Percentiles rank a stretch among this genome's conserved stretches.
phyloP scores from a whole-genome alignment of 805 yeast genomes.

The Saccharomycopsis guyanensis region DNA sequence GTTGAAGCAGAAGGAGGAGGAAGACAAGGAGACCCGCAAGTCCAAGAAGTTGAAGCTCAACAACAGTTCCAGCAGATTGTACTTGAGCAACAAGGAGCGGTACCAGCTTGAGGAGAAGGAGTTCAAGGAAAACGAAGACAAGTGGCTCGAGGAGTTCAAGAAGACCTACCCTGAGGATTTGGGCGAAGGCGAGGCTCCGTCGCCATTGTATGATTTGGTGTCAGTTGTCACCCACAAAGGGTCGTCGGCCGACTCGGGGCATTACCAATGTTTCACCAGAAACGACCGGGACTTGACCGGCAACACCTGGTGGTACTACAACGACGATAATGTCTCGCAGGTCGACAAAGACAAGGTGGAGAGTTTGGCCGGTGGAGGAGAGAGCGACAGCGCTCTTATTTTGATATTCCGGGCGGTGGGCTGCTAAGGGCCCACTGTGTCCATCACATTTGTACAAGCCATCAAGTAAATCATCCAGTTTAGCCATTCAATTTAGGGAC shows the following conservation, averaged over 20 bases:
- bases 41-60: conserved; percentile 30
- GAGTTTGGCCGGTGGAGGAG: conserved; percentile 92
- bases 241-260: conserved; percentile 94
- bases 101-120: conserved; percentile 40
- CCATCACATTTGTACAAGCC: too few species aligned
- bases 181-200: conserved; percentile 65
- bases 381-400: conserved; percentile 90
- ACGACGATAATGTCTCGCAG: conserved; percentile 79
- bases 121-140: conserved; percentile 34
- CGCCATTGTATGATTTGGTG: conserved; percentile 75
- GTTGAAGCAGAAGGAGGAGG: conserved; percentile 67
- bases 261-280: conserved; percentile 83
- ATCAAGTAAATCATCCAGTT: too few species aligned
- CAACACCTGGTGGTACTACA: conserved; percentile 87
- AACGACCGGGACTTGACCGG: conserved; percentile 59
- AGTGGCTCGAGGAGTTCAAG: conserved; percentile 40
- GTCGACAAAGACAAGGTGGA: conserved; percentile 82
- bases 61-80: conserved; percentile 3
- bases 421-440: conserved; percentile 5
- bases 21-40: conserved; percentile 65
- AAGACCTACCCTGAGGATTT: conserved; percentile 41
- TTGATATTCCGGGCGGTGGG: conserved; percentile 76
- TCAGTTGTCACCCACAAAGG: conserved; percentile 93
- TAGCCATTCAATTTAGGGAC: too few species aligned
- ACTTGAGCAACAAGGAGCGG: conserved; percentile 34